phyloP scores from a whole-genome alignment of 2,329 filamentous ascomycete species.

The Cordyceps cicadae region DNA sequence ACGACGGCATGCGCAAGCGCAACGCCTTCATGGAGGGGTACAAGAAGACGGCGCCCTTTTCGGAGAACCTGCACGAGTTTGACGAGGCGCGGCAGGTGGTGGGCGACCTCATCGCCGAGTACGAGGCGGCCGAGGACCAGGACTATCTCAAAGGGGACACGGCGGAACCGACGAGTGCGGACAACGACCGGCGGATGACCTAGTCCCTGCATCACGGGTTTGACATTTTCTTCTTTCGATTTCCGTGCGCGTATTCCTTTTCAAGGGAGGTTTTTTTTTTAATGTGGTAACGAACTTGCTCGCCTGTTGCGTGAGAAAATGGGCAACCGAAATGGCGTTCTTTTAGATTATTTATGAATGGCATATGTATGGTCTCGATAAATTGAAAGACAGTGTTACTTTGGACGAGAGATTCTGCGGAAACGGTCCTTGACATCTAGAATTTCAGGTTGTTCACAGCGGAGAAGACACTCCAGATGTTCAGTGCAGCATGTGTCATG shows the following conservation, averaged over 20 bases:
- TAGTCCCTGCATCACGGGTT: slow-evolving; percentile 14
- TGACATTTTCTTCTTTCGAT: not conserved
- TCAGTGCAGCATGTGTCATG: not conserved
- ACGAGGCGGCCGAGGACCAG: slow-evolving; percentile 86
- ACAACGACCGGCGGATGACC: slow-evolving; percentile 42
- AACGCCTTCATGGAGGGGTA: slow-evolving; percentile 96
- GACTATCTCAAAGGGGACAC: slow-evolving; percentile 78
- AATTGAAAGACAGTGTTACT: not conserved
- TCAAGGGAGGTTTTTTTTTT: not conserved
- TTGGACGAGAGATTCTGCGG: not conserved
- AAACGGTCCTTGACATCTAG: not conserved
- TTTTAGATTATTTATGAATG: not conserved
- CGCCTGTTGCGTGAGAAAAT: not conserved
- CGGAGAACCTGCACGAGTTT: slow-evolving; percentile 87
- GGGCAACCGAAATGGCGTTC: not conserved
- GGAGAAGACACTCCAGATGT: not conserved
- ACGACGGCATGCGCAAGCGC: slow-evolving; percentile 88
- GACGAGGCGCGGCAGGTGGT: slow-evolving; percentile 92
- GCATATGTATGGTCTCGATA: not conserved
- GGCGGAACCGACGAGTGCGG: slow-evolving; percentile 43
- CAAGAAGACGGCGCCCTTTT: slow-evolving; percentile 90
- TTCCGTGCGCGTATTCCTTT: too few relatives aligned
- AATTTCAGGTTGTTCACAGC: not conserved
- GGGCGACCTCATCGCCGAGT: slow-evolving; percentile 83
- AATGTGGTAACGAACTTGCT: not conserved